Conservation (phyloP, 805 yeast species). For the Saccharomyces mikatae region DNA sequence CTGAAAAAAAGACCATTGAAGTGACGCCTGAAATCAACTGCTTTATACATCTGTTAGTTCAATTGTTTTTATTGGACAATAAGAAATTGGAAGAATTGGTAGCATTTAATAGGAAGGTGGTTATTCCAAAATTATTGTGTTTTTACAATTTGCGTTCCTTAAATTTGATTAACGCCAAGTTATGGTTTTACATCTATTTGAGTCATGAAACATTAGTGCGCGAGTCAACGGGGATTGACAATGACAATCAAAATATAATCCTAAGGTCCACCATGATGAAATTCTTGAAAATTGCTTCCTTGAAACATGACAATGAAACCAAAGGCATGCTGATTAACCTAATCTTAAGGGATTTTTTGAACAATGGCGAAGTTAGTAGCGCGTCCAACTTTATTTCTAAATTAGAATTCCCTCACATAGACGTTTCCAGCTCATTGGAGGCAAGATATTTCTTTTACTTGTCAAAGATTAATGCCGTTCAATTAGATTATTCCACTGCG, state of each 20-base stretch:
- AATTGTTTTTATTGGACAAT: conserved; percentile 64
- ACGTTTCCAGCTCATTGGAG: conserved; percentile 77
- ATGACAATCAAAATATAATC: conserved; percentile 12
- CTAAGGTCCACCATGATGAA: conserved; percentile 63
- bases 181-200: conserved; percentile 86
- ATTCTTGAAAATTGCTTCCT: conserved; percentile 77
- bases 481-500: conserved; percentile 85
- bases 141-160: conserved; percentile 71
- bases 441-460: conserved; percentile 88
- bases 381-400: conserved; percentile 87
- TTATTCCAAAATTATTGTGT: conserved; percentile 42
- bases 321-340: conserved; percentile 82
- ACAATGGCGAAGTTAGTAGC: conserved; percentile 71
- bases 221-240: conserved; percentile 32
- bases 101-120: conserved; percentile 44
- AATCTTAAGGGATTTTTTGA: conserved; percentile 69
- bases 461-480: conserved; percentile 86
- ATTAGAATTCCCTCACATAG: conserved; percentile 69
- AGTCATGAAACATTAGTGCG: conserved; percentile 53
- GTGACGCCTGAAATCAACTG: conserved; percentile 74
- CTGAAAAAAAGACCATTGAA: conserved; percentile 25
- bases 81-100: conserved; percentile 43
- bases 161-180: conserved; percentile 79
- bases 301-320: conserved; percentile 89
- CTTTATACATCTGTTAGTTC: conserved; percentile 70